Evolutionary conservation across 345 rosid genomes (phyloP), one percentile per base, ranked within the genome.

Genomic region (Populus simonii): DNA sequence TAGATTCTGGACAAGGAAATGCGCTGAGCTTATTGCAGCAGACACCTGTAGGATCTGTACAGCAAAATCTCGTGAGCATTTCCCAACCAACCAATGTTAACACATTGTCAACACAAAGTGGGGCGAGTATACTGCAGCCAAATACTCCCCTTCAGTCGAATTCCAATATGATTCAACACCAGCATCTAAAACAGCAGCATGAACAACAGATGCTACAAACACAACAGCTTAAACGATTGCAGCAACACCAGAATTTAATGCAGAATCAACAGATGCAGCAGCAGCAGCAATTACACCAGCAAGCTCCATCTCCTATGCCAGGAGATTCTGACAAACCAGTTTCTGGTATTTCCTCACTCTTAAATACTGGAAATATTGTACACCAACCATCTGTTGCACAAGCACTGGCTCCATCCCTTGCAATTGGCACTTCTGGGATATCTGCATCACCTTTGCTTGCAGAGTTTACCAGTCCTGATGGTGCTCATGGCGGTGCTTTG

Each of bases 341-440:
- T 8, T 41, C 45, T 41, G 45, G 45, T 9, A 41, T 39, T 39
- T 39, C 43, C 10, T 85, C 92, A 10, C 83, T 88, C 70, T 80
- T 94, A 68, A 91, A 86, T 85, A 79, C 88, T 83, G 94, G 92
- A 78, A 93, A 84, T 79, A 39, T 85, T 36, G 89, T 84, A 72
- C 89, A 89, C 71, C 96, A 88, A 72, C 97, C 85, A 55, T 86
- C 85, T 77, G 81, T 80, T 76, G 78, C 83, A 57, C 90, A 87
- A 84, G 85, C 92, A 69, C 84, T 86, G 67, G 88, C 86, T 70
- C 93, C 88, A 11, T 92, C 98, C 73, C 93, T 91, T 80, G 98
- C 99, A 73, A 96, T 93, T 74, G 97, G 96, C 81, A 96, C 97
- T 78, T 95, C 97, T 66, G 97, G 98, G 84, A 93, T 92, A 80